These are phyloP conservation scores for Rhizopogon parksii DNA, from an alignment of 1,284 basidiomycete genomes.

Conservation along the genomic window DNA sequence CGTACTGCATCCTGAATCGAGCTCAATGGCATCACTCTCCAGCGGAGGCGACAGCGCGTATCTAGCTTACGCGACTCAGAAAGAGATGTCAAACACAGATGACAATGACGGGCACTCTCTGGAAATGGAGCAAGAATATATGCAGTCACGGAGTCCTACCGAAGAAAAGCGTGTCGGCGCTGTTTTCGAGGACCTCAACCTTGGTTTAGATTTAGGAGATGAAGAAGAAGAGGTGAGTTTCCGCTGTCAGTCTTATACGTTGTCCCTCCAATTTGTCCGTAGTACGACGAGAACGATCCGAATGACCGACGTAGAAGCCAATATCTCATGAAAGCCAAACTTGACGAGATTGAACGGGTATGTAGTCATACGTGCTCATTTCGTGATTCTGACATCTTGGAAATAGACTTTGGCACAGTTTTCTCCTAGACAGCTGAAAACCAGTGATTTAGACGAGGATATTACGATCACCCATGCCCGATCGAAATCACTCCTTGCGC, in stretches of 20 bases:
- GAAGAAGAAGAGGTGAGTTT: slow-evolving; percentile 20
- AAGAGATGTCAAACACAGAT: slow-evolving; percentile 1
- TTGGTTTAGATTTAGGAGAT: slow-evolving; percentile 53
- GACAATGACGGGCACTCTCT: slow-evolving; percentile 23
- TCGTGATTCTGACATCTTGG: slow-evolving; percentile 2
- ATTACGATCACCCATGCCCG: slow-evolving; percentile 12
- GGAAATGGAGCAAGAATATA: slow-evolving; percentile 29
- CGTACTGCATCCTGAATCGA: slow-evolving; percentile 9
- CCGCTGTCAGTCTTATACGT: not conserved
- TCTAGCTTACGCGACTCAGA: slow-evolving; percentile 26
- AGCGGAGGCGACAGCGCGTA: slow-evolving; percentile 10
- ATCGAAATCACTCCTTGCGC: not conserved
- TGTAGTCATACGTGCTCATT: slow-evolving; percentile 10
- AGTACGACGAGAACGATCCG: slow-evolving; percentile 64
- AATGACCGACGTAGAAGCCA: slow-evolving; percentile 67
- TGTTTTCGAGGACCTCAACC: slow-evolving; percentile 66
- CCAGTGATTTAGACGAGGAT: slow-evolving; percentile 40
- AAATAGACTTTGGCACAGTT: slow-evolving; percentile 59
- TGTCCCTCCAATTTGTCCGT: slow-evolving; percentile 10
- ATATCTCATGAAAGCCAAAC: slow-evolving; percentile 57
- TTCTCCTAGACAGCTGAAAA: slow-evolving; percentile 54
- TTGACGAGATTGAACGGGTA: slow-evolving; percentile 72
- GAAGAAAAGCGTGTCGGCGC: slow-evolving; percentile 58
- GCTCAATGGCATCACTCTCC: slow-evolving; percentile 3
- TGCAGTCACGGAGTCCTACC: slow-evolving; percentile 37